Conservation (phyloP, 176 grass and related monocot genomes). For the Pontederia paniculata region DNA sequence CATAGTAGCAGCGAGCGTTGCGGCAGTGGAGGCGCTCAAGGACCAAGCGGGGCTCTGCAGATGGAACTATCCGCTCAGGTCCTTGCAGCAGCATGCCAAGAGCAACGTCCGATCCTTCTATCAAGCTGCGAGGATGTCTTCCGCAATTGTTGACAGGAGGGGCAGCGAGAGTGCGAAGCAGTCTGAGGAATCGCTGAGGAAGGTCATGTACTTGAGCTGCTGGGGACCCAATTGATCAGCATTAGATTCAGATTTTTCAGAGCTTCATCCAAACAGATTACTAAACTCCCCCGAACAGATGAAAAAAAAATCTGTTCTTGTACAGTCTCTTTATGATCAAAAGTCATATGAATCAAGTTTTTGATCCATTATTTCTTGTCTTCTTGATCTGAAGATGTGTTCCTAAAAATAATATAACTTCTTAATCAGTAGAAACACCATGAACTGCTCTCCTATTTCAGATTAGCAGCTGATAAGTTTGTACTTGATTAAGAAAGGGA, state of each 20-base stretch:
- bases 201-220: constrained; percentile 14
- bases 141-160: not conserved
- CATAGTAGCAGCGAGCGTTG: constrained; percentile 36
- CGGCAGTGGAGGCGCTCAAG: constrained; percentile 43
- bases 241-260: not conserved
- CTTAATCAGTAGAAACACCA: no score
- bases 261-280: no score
- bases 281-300: no score
- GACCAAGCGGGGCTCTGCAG: constrained; percentile 36
- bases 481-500: no score
- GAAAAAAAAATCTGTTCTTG: no score
- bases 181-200: constrained; percentile 7
- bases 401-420: no score
- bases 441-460: no score
- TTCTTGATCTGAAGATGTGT: no score
- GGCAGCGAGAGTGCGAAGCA: not conserved
- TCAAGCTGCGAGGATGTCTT: not conserved
- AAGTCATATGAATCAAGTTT: no score
- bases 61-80: constrained; percentile 42
- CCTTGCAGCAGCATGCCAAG: constrained; percentile 17
- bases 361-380: no score
- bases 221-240: constrained; percentile 18
- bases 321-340: no score
- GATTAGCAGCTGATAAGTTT: no score
- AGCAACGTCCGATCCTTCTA: not conserved